Percentiles rank a stretch among this genome's conserved stretches.
These are phyloP conservation scores for Sugiyamaella neomexicana DNA, from an alignment of 1,139 yeast genomes.

Conservation along the genomic window DNA sequence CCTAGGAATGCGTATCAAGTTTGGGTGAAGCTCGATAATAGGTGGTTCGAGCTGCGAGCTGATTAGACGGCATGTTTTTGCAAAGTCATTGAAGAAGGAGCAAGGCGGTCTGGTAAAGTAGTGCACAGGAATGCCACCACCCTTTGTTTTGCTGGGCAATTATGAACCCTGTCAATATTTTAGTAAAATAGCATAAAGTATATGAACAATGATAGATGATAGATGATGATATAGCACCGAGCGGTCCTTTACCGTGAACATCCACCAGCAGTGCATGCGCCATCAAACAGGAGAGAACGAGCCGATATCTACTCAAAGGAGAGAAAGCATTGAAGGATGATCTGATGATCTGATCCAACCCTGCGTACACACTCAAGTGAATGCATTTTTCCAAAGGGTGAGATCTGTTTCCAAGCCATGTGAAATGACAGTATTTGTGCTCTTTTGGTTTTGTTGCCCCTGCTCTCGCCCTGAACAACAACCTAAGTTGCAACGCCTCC, in stretches of 20 bases:
- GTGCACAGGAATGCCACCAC: too few relatives aligned
- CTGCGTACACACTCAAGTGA: background rate
- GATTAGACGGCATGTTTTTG: slow-evolving; percentile 1
- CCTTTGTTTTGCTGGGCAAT: too few relatives aligned
- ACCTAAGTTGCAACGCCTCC: background rate
- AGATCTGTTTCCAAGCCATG: background rate
- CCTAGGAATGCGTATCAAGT: slow-evolving; percentile 8
- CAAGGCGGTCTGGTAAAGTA: background rate
- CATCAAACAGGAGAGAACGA: background rate
- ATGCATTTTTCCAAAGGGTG: background rate
- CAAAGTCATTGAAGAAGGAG: slow-evolving; percentile 6
- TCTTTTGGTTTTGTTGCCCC: background rate
- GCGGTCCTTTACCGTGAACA: too few relatives aligned
- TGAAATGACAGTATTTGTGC: background rate
- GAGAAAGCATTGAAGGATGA: background rate
- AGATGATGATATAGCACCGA: too few relatives aligned
- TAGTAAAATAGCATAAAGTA: too few relatives aligned
- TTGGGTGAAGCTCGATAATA: background rate
- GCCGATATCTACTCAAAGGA: background rate
- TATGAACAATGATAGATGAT: too few relatives aligned
- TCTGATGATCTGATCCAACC: slow-evolving; percentile 6
- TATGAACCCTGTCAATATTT: too few relatives aligned
- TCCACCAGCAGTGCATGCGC: background rate
- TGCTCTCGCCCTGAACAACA: background rate
- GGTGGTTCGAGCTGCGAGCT: slow-evolving; percentile 7